Evolutionary conservation across 441 rosid species (phyloP).

Genomic region (Brassica hybrid): DNA sequence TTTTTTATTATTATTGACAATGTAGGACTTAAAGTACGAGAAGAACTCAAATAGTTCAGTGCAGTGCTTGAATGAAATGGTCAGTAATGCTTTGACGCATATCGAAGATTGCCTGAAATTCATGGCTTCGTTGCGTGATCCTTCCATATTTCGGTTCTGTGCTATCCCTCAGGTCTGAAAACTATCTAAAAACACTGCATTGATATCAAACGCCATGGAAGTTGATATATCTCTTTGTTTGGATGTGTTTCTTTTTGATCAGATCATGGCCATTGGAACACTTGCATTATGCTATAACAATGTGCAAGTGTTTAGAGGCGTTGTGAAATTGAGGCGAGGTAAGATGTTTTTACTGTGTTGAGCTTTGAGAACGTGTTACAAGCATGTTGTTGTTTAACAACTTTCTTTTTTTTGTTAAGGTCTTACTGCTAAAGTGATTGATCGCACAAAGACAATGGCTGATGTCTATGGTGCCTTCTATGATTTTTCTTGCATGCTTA

Average conservation of each 20-base stretch:
- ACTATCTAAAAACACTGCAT: background rate
- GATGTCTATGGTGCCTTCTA: slow-evolving; percentile 93
- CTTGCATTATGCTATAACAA: slow-evolving; percentile 89
- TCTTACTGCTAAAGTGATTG: slow-evolving; percentile 85
- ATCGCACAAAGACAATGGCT: slow-evolving; percentile 79
- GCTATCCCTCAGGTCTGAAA: slow-evolving; percentile 86
- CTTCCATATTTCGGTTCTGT: slow-evolving; percentile 79
- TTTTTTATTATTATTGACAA: background rate
- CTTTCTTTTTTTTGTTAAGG: slow-evolving; percentile 51
- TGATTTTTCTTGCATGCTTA: slow-evolving; percentile 81
- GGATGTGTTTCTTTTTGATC: slow-evolving; percentile 41
- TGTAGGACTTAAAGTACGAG: slow-evolving; percentile 82
- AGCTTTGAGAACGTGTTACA: slow-evolving; percentile 10
- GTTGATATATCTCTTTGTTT: slow-evolving; percentile 33
- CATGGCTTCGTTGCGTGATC: slow-evolving; percentile 67
- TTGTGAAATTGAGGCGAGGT: slow-evolving; percentile 97
- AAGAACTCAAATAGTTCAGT: slow-evolving; percentile 80
- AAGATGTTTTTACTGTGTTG: slow-evolving; percentile 36
- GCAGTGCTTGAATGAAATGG: slow-evolving; percentile 92
- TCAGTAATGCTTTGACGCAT: slow-evolving; percentile 79
- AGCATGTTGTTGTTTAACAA: background rate
- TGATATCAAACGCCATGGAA: slow-evolving; percentile 15
- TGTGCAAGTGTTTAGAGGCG: slow-evolving; percentile 90
- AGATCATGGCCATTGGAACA: slow-evolving; percentile 98
- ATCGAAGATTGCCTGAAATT: slow-evolving; percentile 79